A percentile compares a stretch with the other conserved stretches of the same genome.
Evolutionary conservation across 306 rosid species (phyloP).

Genomic region (Cucurbita moschata): DNA sequence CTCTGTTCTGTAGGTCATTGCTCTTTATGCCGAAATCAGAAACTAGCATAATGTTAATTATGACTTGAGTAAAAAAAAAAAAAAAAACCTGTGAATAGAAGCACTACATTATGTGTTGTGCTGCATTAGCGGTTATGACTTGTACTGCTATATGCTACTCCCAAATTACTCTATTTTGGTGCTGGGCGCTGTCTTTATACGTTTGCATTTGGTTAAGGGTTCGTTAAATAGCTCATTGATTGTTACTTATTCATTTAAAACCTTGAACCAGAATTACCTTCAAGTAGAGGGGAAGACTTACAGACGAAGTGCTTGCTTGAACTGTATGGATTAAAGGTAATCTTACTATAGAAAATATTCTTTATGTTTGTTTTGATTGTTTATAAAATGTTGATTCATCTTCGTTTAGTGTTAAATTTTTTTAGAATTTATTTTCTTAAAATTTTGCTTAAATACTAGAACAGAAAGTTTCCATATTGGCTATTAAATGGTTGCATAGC

Average conservation of each 20-base stretch:
- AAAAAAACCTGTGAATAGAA: background rate
- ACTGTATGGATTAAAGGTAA: conserved; percentile 91
- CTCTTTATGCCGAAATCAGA: background rate
- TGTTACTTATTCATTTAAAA: conserved; percentile 9
- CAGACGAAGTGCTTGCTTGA: conserved; percentile 93
- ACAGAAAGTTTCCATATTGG: background rate
- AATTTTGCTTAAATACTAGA: background rate
- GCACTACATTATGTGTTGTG: background rate
- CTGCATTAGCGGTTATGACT: background rate
- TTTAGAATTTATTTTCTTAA: background rate
- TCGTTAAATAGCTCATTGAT: background rate
- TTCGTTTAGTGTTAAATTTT: background rate
- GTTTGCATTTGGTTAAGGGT: background rate
- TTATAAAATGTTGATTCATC: background rate
- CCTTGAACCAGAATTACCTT: conserved; percentile 71
- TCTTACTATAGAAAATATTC: conserved; percentile 15
- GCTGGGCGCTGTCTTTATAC: background rate
- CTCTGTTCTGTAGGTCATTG: background rate
- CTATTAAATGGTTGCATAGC: background rate
- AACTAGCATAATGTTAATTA: background rate
- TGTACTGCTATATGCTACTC: background rate
- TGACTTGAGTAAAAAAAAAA: background rate
- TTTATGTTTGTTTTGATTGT: background rate
- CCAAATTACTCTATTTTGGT: background rate
- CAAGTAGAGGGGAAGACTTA: conserved; percentile 88